Evolutionary conservation across 1,284 basidiomycete species (phyloP).

Genomic region (Apiotrichum laibachii): DNA sequence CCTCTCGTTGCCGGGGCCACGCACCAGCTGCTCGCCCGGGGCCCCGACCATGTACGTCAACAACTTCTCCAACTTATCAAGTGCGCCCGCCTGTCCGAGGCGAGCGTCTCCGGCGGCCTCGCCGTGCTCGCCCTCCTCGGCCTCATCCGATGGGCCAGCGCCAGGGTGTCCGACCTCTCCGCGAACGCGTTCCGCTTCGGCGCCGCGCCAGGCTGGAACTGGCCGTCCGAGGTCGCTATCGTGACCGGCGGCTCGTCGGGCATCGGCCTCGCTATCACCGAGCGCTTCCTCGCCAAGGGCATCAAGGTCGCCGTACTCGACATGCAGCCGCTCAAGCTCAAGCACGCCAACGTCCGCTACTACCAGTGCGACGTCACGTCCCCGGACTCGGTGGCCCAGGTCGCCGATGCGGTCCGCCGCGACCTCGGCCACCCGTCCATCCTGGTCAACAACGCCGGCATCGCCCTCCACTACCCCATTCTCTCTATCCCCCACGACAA

Average conservation of each 20-base stretch:
- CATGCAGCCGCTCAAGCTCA: conserved; percentile 3
- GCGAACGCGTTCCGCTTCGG: conserved; percentile 9
- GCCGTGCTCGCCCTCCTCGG: conserved; percentile 6
- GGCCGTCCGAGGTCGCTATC: conserved; percentile 11
- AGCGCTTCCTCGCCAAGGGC: conserved; percentile 7
- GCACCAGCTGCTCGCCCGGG: too few species aligned
- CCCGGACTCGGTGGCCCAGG: conserved; percentile 4
- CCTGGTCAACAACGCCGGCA: conserved; percentile 20
- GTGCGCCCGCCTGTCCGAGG: background rate
- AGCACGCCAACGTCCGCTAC: conserved; percentile 5
- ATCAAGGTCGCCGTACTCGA: conserved; percentile 15
- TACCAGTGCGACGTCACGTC: conserved; percentile 18
- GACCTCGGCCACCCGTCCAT: conserved; percentile 12
- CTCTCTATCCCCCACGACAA: conserved; percentile 11
- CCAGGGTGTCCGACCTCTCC: conserved; percentile 5
- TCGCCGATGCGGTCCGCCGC: conserved; percentile 10
- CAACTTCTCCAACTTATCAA: background rate
- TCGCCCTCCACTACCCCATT: conserved; percentile 9
- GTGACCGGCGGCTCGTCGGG: conserved; percentile 14
- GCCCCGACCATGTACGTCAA: too few species aligned
- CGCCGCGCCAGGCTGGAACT: conserved; percentile 12
- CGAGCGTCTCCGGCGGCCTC: background rate
- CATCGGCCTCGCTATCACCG: conserved; percentile 10
- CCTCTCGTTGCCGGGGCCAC: too few species aligned
- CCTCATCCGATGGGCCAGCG: conserved; percentile 4